A percentile compares a stretch with the other conserved stretches of the same genome.
Evolutionary conservation across 2,329 filamentous ascomycete genomes (phyloP).

Genomic region (Mycosphaerella sp.): DNA sequence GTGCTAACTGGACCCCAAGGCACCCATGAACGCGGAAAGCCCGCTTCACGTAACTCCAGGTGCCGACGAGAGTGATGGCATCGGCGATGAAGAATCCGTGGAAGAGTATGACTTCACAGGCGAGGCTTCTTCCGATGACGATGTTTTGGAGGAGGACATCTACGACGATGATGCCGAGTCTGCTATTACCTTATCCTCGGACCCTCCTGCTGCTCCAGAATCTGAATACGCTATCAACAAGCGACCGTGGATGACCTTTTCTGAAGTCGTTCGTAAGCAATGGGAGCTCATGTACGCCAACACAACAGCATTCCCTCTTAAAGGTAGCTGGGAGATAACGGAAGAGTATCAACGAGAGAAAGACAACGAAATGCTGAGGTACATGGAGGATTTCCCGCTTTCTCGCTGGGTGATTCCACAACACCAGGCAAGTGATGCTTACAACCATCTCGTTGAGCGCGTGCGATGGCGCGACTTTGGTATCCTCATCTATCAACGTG

Average conservation of each 20-base stretch:
- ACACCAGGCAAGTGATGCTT: slow-evolving; percentile 22
- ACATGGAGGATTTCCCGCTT: slow-evolving; percentile 28
- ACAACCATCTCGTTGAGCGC: slow-evolving; percentile 25
- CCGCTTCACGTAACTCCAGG: slow-evolving; percentile 2
- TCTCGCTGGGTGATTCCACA: slow-evolving; percentile 27
- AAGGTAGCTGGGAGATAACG: slow-evolving; percentile 25
- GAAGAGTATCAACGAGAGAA: slow-evolving; percentile 28
- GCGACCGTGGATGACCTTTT: slow-evolving; percentile 26
- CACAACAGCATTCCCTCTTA: slow-evolving; percentile 16
- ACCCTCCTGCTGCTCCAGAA: slow-evolving; percentile 11
- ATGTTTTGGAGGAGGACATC: slow-evolving; percentile 14
- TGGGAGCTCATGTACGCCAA: slow-evolving; percentile 28
- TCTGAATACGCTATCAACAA: slow-evolving; percentile 8
- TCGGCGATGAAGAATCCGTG: slow-evolving; percentile 22
- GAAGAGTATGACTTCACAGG: slow-evolving; percentile 15
- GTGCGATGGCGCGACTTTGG: slow-evolving; percentile 24
- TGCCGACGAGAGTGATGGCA: background rate
- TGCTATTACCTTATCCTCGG: slow-evolving; percentile 24
- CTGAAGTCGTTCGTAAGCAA: slow-evolving; percentile 12
- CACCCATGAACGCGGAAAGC: background rate
- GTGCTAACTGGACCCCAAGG: background rate
- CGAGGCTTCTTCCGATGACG: slow-evolving; percentile 17
- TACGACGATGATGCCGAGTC: slow-evolving; percentile 20
- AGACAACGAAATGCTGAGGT: slow-evolving; percentile 28
- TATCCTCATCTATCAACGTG: slow-evolving; percentile 25